Base-by-base conservation (phyloP, 2,329 filamentous ascomycete genomes). In the Apiospora rasikravindrae region DNA sequence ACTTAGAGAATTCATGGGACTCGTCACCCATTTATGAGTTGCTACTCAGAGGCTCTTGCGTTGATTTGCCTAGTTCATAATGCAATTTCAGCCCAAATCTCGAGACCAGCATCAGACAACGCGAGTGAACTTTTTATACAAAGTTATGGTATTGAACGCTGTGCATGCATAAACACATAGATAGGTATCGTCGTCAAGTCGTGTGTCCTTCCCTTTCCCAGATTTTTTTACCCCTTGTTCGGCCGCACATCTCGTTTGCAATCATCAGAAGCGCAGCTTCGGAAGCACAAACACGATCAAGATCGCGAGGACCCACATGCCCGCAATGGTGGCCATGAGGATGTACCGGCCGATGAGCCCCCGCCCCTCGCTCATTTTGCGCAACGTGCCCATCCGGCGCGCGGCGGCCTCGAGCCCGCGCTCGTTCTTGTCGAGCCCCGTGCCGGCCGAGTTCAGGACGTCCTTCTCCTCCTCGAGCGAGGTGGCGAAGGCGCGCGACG, bases 301-400 rank as follows among this genome's bases (percentile, higher is more conserved):
- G 47, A 98, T 84, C 24, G 94, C 88, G 37, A 90, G 83, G n/a
- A 97, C 77, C 91, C 94, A 96, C 74, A 98, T 82, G 42, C 90
- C 94, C 77, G 92, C 93, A 68, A 98, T 95, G 88, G 94, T 93
- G 51, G 87, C 92, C 85, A 96, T 98, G 73, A 98, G 86, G 83
- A 96, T 86, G 85, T 97, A 89, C 70, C 95, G 85, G 7, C 93
- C 95, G 90, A 89, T 94, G 93, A 93, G 97, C 0, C 95, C 95
- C 80, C 92, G 92, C 4, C 95, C 95, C 84, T 98, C 96, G 22
- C 92, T 94, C 91, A 97, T 94, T 70, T 88, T 88, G 76, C 90
- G 86, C 79, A 98, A 82, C 77, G 89, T 87, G 1, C 93, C 92
- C 94, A 98, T 97, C 74, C 90, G 86, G 74, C 90, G 89, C 70